Evolutionary conservation across 2,329 filamentous ascomycete species (phyloP).

Genomic region (Mollisiaceae sp.): DNA sequence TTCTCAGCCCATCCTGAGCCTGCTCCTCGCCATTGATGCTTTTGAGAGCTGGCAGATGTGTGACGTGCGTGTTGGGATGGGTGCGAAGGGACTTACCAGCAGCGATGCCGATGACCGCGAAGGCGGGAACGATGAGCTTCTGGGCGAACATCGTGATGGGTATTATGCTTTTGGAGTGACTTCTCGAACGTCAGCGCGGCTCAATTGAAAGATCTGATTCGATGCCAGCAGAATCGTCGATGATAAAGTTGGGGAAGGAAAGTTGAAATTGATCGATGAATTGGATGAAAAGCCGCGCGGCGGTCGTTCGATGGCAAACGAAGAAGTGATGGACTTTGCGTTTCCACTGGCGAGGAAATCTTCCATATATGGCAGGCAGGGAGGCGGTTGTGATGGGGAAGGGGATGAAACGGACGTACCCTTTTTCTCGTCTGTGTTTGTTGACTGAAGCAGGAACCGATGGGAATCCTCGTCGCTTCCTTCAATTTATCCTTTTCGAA

Average conservation of each 20-base stretch:
- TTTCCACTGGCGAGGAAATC: conserved; percentile 1
- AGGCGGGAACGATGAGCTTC: conserved; percentile 32
- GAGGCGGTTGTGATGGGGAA: conserved; percentile 12
- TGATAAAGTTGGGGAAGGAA: conserved; percentile 24
- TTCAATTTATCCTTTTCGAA: conserved; percentile 12
- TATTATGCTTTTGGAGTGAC: conserved; percentile 34
- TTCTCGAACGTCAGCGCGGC: conserved; percentile 30
- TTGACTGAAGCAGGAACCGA: conserved; percentile 21
- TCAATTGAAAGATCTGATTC: conserved; percentile 31
- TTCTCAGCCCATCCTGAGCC: background rate
- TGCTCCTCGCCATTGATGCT: background rate
- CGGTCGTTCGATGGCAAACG: conserved; percentile 13
- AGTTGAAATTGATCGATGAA: conserved; percentile 21
- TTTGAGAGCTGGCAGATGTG: background rate
- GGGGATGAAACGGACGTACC: conserved; percentile 22
- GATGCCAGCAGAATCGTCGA: conserved; percentile 25
- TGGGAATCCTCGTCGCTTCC: background rate
- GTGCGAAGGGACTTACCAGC: conserved; percentile 35
- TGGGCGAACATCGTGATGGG: conserved; percentile 36
- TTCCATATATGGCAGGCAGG: conserved; percentile 5
- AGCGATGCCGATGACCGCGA: conserved; percentile 32
- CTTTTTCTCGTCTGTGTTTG: conserved; percentile 23
- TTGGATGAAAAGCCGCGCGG: conserved; percentile 28
- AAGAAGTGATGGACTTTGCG: conserved; percentile 9
- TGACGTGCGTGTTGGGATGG: background rate